Base-by-base conservation (phyloP, 495 filamentous ascomycete species). In the Peziza echinospora region DNA sequence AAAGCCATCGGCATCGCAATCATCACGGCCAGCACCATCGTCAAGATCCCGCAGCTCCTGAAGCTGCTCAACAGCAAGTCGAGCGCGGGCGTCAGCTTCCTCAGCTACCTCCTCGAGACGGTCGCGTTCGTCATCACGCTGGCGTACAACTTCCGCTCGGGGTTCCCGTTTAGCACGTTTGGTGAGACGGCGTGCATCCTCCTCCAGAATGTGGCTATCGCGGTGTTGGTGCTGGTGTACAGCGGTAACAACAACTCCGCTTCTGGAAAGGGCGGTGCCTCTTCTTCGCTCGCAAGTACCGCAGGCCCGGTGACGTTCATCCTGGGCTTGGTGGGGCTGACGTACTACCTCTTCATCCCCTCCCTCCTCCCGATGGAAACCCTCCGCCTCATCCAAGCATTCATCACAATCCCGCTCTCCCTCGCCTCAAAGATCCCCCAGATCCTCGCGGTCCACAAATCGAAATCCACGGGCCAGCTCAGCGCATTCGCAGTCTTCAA, bases 401-500 rank as follows among this genome's bases (percentile, higher is more conserved):
- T 19, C 21, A 83, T 78, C 49, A 85, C 85, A 0, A 89, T 87
- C 17, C 70, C 76, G 24, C 60, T 97, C 48, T 73, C 80, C 24
- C 72, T 93, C 26, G 80, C 78, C 22, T 89, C 82, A 66, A 96
- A 96, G 70, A 59, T 82, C 44, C 91, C 89, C 49, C 89, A 96
- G 70, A 93, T 96, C 53, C 66, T 70, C 46, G 76, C 82, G 21
- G 82, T 93, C 60, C 84, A 75, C 67, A 68, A 70, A 49, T 64
- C 92, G 60, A 85, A 84, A 21, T 79, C 82, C 28, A 97, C 89
- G 10, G 89, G 89, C 43, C 87, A 94, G 70, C 67, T 97, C 59
- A 92, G 83, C 60, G 91, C 91, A 47, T 94, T 93, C 63, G 82
- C 85, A 46, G 85, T 97, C 44, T 93, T 96, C 70, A 94, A 92